Conservation (phyloP, 1,139 yeast genomes). For the Kurtzmaniella quercitrusa region DNA sequence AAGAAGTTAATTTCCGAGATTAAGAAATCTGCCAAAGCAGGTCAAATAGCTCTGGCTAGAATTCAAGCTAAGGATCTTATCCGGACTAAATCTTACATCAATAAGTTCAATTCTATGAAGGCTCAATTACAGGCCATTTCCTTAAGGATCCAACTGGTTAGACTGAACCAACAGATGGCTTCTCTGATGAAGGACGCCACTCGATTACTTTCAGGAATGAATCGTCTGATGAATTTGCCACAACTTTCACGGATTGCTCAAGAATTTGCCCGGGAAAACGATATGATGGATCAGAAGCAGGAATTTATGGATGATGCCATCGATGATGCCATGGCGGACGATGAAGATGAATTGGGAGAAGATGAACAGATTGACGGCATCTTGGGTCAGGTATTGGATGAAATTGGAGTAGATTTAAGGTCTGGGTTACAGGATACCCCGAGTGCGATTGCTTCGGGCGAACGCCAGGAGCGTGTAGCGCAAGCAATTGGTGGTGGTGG, state of each 20-base stretch:
- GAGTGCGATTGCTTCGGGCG: constrained; percentile 35
- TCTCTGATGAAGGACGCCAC: constrained; percentile 96
- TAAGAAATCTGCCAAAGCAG: constrained; percentile 84
- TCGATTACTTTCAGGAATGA: constrained; percentile 77
- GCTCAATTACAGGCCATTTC: constrained; percentile 95
- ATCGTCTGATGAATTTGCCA: constrained; percentile 84
- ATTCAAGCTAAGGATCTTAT: constrained; percentile 94
- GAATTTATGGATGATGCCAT: constrained; percentile 98
- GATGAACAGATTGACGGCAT: constrained; percentile 93
- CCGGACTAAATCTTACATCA: constrained; percentile 76
- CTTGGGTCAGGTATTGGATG: constrained; percentile 87
- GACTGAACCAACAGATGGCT: constrained; percentile 95
- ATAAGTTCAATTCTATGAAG: constrained; percentile 89
- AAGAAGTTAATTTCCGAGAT: constrained; percentile 82
- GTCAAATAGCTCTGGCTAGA: constrained; percentile 85
- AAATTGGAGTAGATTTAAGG: constrained; percentile 87
- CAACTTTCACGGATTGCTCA: constrained; percentile 85
- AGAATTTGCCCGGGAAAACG: constrained; percentile 93
- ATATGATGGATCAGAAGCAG: constrained; percentile 96
- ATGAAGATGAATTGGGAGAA: constrained; percentile 60
- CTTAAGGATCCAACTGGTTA: constrained; percentile 80
- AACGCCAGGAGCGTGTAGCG: constrained; percentile 37
- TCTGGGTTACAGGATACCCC: constrained; percentile 69
- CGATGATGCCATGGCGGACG: constrained; percentile 89
- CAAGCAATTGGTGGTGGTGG: constrained; percentile 42